A percentile compares a stretch with the other conserved stretches of the same genome.
phyloP scores from a whole-genome alignment of 2,329 filamentous ascomycete genomes.

The Hypoxylon sp. region DNA sequence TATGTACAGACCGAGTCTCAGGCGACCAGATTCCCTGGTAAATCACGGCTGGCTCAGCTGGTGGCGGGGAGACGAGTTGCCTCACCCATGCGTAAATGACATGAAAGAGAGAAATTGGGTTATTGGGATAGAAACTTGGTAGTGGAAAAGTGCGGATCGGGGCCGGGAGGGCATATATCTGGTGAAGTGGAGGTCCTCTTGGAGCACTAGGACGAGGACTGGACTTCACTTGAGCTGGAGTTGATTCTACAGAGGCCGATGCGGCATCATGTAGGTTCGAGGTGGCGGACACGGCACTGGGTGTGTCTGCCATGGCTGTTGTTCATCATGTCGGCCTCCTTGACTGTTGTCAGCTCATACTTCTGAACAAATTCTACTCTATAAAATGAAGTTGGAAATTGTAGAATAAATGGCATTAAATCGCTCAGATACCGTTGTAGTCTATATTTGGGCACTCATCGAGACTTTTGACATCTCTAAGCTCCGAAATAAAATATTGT shows the following conservation, averaged over 20 bases:
- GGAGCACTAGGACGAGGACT: slow-evolving; percentile 36
- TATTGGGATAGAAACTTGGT: slow-evolving; percentile 89
- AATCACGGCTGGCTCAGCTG: slow-evolving; percentile 72
- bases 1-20: slow-evolving; percentile 84
- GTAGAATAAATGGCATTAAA: slow-evolving; percentile 38
- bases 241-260: slow-evolving; percentile 38
- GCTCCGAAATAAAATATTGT: slow-evolving; percentile 66
- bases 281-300: slow-evolving; percentile 39
- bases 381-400: background rate
- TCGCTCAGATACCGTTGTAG: slow-evolving; percentile 98
- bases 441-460: slow-evolving; percentile 79
- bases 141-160: slow-evolving; percentile 87
- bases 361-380: slow-evolving; percentile 6
- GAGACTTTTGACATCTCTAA: slow-evolving; percentile 72
- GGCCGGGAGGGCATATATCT: slow-evolving; percentile 85
- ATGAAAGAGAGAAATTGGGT: slow-evolving; percentile 88
- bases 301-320: slow-evolving; percentile 52
- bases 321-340: slow-evolving; percentile 63
- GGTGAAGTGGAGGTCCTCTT: slow-evolving; percentile 65
- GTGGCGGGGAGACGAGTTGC: slow-evolving; percentile 76
- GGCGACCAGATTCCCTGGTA: slow-evolving; percentile 85
- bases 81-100: slow-evolving; percentile 82
- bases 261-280: slow-evolving; percentile 35
- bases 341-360: slow-evolving; percentile 30
- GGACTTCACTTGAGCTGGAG: slow-evolving; percentile 40